A percentile compares a stretch with the other conserved stretches of the same genome.
Conservation (phyloP, 345 rosid species). For the Kandelia obovata region DNA sequence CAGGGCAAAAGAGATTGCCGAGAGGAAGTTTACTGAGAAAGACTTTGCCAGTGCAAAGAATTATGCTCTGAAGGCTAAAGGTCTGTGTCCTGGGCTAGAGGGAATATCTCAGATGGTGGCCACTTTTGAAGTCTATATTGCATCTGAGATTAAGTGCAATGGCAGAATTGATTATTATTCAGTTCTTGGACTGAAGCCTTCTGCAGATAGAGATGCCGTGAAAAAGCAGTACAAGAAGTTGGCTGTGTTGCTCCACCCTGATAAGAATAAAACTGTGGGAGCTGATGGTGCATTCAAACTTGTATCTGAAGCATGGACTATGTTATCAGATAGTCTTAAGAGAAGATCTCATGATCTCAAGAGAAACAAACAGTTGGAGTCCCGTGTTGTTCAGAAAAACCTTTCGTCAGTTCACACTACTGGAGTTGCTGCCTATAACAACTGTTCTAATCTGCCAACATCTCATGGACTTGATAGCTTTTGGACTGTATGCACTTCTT, state of each 20-base stretch:
- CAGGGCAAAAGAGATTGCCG: conserved; percentile 77
- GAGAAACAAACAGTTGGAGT: conserved; percentile 37
- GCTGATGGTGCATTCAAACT: conserved; percentile 98
- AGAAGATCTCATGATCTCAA: conserved; percentile 61
- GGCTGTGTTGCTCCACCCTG: conserved; percentile 95
- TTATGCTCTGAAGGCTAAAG: conserved; percentile 76
- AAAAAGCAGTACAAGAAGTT: conserved; percentile 88
- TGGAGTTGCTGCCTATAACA: conserved; percentile 44
- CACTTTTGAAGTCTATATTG: conserved; percentile 85
- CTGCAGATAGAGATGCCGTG: conserved; percentile 76
- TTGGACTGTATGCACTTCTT: conserved; percentile 97
- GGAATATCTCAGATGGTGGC: conserved; percentile 92
- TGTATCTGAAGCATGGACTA: conserved; percentile 89
- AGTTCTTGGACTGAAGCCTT: conserved; percentile 86
- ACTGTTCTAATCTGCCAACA: conserved; percentile 45
- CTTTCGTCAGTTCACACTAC: conserved; percentile 41
- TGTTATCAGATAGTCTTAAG: conserved; percentile 62
- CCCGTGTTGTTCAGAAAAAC: conserved; percentile 40
- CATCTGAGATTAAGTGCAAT: conserved; percentile 61
- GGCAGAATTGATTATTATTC: conserved; percentile 78
- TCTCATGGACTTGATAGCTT: conserved; percentile 77
- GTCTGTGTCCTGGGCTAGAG: conserved; percentile 71
- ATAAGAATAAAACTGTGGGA: conserved; percentile 86
- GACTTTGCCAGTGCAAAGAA: conserved; percentile 75
- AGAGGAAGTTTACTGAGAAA: conserved; percentile 72